Evolutionary conservation across 2,329 filamentous ascomycete species (phyloP), one percentile per base, ranked within the genome.

Genomic region (Aspergillus tamarii): DNA sequence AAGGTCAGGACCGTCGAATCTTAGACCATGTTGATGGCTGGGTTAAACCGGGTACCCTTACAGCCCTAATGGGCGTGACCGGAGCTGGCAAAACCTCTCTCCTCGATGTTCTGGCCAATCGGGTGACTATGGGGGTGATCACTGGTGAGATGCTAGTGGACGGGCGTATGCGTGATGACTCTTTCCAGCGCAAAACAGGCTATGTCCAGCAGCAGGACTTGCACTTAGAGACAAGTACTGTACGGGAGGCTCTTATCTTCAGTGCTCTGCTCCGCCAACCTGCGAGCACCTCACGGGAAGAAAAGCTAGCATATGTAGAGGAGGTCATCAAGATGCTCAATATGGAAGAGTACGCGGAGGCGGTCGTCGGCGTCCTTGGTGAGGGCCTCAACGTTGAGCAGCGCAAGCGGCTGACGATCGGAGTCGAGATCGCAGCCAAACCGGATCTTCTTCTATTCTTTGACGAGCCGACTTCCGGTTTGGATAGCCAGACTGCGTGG

Each of bases 71-170:
- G 93, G 91, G 93, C 77, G 92, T 93, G 5, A 93, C 91, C 14
- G 93, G 93, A 63, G 93, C 94, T 8, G 93, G 94, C 41, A 97
- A 97, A 77, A 97, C 93, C 0, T 96, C 93, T 0, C 85, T 97
- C 11, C 82, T 97, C 10, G 92, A 97, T 76, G 91, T 91, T 39
- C 83, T 97, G 66, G 93, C 93, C 32, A 90, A 90, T 64, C 89
- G 93, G 73, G 90, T 90, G 10, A 93, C 91, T 0, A 94, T 94
- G 88, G 93, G 93, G 75, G 89, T 95, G 9, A 91, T 96, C 57
- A 89, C 87, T 11, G 93, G 93, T 39, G 89, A 94, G 68, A 95
- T 96, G 89, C 80, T 92, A 5, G 88, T 93, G 1, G 89, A 93
- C 68, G 91, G 91, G 1, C 84, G 82, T 34, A 88, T 87, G 28